phyloP scores from a whole-genome alignment of 345 rosid species.

The Syzygium aqueum region DNA sequence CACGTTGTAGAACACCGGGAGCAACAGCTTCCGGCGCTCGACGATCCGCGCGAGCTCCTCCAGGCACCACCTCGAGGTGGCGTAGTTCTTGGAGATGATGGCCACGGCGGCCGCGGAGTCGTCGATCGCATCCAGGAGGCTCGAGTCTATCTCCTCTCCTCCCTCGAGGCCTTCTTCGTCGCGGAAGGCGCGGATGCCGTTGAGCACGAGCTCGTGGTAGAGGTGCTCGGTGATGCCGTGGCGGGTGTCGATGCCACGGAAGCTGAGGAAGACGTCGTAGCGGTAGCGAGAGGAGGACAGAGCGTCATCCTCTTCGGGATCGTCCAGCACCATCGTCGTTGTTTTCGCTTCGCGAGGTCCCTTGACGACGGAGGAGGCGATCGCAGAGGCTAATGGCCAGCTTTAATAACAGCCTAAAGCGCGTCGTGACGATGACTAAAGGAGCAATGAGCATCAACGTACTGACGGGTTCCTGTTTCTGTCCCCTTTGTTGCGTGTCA shows the following conservation, averaged over 20 bases:
- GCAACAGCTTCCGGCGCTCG: slow-evolving; percentile 7
- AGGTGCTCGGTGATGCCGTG: slow-evolving; percentile 6
- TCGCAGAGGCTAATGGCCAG: background rate
- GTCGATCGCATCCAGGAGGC: slow-evolving; percentile 9
- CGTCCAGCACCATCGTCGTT: background rate
- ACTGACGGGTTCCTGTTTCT: background rate
- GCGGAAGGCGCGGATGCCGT: slow-evolving; percentile 5
- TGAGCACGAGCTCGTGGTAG: background rate
- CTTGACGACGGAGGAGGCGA: background rate
- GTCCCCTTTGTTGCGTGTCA: background rate
- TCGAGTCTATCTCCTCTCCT: slow-evolving; percentile 1
- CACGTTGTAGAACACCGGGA: slow-evolving; percentile 15
- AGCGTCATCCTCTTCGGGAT: background rate
- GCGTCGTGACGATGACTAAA: background rate
- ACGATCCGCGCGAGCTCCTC: slow-evolving; percentile 16
- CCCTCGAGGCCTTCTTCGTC: slow-evolving; percentile 4
- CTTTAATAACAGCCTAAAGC: background rate
- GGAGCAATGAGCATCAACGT: background rate
- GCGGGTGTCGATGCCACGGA: slow-evolving; percentile 16
- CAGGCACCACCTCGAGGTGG: slow-evolving; percentile 16
- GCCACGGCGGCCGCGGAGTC: slow-evolving; percentile 11
- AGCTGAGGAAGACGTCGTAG: slow-evolving; percentile 24
- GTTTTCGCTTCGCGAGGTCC: background rate
- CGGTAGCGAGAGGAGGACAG: slow-evolving; percentile 4
- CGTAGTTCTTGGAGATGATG: slow-evolving; percentile 13